Evolutionary conservation across 148 eudicot genomes (phyloP).

Genomic region (Selenicereus undatus): DNA sequence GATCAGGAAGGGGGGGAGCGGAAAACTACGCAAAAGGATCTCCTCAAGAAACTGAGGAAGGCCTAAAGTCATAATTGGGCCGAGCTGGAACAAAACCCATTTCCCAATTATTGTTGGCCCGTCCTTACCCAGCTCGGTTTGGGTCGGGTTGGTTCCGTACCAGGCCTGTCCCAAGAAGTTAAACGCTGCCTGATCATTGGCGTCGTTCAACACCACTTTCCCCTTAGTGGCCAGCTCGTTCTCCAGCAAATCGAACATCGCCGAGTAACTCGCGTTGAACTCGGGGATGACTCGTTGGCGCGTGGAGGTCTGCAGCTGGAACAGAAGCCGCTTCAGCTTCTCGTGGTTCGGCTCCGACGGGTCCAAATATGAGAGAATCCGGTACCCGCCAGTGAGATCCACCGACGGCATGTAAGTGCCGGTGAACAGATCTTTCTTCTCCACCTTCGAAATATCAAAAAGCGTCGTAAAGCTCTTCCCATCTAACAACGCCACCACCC

Average conservation of each 20-base stretch:
- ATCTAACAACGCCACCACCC: conserved; percentile 77
- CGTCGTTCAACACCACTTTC: conserved; percentile 47
- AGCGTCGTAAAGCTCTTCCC: conserved; percentile 64
- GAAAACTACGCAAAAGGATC: conserved; percentile 43
- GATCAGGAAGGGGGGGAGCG: conserved; percentile 47
- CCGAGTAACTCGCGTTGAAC: conserved; percentile 42
- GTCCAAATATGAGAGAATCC: conserved; percentile 72
- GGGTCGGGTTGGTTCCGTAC: conserved; percentile 40
- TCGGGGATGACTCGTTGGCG: conserved; percentile 66
- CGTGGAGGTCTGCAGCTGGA: conserved; percentile 38
- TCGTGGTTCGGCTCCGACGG: conserved; percentile 82
- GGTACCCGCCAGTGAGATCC: conserved; percentile 78
- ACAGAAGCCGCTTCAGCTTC: conserved; percentile 59
- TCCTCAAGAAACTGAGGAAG: conserved; percentile 63
- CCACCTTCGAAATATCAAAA: conserved; percentile 71
- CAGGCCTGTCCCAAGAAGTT: conserved; percentile 57
- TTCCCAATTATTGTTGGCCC: conserved; percentile 52
- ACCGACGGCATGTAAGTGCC: conserved; percentile 81
- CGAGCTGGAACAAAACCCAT: conserved; percentile 68
- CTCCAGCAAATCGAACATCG: conserved; percentile 54
- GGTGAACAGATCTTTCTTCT: conserved; percentile 70
- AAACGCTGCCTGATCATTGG: conserved; percentile 66
- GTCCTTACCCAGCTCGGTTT: conserved; percentile 45
- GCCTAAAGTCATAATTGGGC: conserved; percentile 59
- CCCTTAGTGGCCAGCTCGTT: conserved; percentile 43